Evolutionary conservation across 805 yeast species (phyloP), one percentile per base, ranked within the genome.

Genomic region (Teunomyces cretensis): DNA sequence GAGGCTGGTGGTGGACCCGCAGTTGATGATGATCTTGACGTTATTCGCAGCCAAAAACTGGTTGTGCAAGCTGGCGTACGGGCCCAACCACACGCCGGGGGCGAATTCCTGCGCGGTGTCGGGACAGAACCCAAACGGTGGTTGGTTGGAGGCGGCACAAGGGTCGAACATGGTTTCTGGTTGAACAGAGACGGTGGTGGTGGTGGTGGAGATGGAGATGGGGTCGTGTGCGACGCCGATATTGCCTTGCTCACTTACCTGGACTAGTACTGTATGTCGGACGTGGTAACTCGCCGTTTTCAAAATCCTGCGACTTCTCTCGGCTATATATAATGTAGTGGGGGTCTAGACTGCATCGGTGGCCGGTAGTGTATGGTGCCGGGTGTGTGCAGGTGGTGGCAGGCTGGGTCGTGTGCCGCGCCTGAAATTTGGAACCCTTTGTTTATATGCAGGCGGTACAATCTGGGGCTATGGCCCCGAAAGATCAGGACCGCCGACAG

Each of bases 11-110:
- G 75, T 68, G 13, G 63, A 50, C 3, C 67, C 64, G 46, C 75
- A 71, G 52, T 71, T 71, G 39, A 71, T 63, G 26, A 71, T 57
- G 12, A 71, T 65, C 50, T 71, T 68, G 39, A 68, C 61, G 40
- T 67, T 65, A 38, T 43, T 37, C 32, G 37, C 40, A 16, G 39
- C 43, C 37, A 50, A 41, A 32, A 49, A 45, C 17, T 35, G 28
- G 32, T 42, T 31, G 15, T 31, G 30, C 39, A 46, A 42, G 12
- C 49, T 33, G 17, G 36, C 14, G 46, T 56, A 59, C 3, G 59
- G 49, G 9, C 67, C 68, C 30, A 61, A 41, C 64, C 66, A 62
- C 7, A 65, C 49, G 7, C 59, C 49, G 1, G 72, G 71, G 9
- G 64, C 55, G 9, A 67, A 49, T 47, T 38, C 41, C 41, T 17